Percentiles rank a stretch among this genome's conserved stretches.
phyloP scores from a whole-genome alignment of 441 rosid genomes.

The Erodium trifolium region DNA sequence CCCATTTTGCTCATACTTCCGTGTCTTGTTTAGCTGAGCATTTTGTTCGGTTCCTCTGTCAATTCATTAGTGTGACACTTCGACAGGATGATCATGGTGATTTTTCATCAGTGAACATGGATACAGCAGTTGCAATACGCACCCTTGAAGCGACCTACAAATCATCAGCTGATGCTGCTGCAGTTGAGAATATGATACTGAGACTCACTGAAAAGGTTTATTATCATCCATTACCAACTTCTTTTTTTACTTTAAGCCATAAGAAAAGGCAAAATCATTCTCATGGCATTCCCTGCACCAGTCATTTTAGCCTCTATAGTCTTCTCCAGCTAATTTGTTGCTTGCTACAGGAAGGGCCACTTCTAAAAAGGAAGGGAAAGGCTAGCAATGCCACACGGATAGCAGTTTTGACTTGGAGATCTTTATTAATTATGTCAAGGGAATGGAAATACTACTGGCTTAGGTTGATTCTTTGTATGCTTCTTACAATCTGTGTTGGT shows the following conservation, averaged over 20 bases:
- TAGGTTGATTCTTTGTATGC: constrained; percentile 76
- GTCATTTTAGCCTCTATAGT: constrained; percentile 2
- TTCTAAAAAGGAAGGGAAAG: constrained; percentile 84
- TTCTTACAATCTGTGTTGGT: constrained; percentile 71
- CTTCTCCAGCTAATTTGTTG: constrained; percentile 15
- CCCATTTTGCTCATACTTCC: constrained; percentile 8
- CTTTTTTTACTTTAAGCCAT: background rate
- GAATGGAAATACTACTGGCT: constrained; percentile 99
- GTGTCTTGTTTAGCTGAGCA: background rate
- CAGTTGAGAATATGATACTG: constrained; percentile 69
- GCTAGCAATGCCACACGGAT: constrained; percentile 67
- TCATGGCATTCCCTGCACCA: background rate
- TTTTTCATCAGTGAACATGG: constrained; percentile 97
- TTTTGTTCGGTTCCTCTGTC: background rate
- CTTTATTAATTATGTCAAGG: constrained; percentile 87
- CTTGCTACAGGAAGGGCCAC: constrained; percentile 65
- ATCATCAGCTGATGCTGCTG: constrained; percentile 86
- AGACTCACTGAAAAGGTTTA: constrained; percentile 79
- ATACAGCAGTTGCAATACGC: constrained; percentile 96
- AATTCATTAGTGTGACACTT: constrained; percentile 13
- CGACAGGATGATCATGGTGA: constrained; percentile 92
- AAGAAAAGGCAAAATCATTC: background rate
- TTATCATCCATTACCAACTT: background rate
- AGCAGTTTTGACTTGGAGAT: constrained; percentile 96
- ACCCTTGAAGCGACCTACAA: constrained; percentile 95